Base-by-base conservation (phyloP, 108 stramenopile species). In the Nitzschia palea region DNA sequence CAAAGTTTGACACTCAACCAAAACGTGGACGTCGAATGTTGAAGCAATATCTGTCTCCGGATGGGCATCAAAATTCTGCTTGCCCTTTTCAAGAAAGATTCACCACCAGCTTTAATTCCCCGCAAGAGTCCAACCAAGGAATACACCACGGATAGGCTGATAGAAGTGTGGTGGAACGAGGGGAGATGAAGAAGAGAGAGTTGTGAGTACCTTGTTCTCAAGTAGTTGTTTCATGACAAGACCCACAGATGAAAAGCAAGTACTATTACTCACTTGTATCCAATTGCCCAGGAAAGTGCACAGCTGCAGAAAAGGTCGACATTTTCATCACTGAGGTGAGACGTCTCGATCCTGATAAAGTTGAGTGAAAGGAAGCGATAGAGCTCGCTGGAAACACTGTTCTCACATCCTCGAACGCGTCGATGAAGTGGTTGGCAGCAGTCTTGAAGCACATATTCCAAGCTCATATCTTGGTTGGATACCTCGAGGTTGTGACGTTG, bases 201-300 rank as follows among this genome's bases (percentile, higher is more conserved):
- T n/a, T n/a, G n/a, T n/a, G n/a, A n/a, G n/a, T n/a, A n/a, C n/a
- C n/a, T n/a, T n/a, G n/a, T n/a, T n/a, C n/a, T n/a, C n/a, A n/a
- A n/a, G n/a, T n/a, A n/a, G n/a, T n/a, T n/a, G n/a, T n/a, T n/a
- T n/a, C 40, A 12, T 9, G 40, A 12, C 12, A 42, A 42, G 18
- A 18, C 3, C 18, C 3, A 3, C 44, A 18, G 44, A 18, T 20
- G n/a, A n/a, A n/a, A n/a, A n/a, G n/a, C n/a, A n/a, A n/a, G n/a
- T n/a, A n/a, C 14, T n/a, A n/a, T 18, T 8, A 60, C 59, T 60
- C 43, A 60, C 59, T 60, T 60, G 40, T 60, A 60, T 12, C 37
- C 59, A 6, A 60, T 22, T 5, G 59, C 59, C 59, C 59, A 60
- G n/a, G 37, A 37, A 18, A 60, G 20, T 1, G 59, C 23, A 22